Percentiles rank a stretch among this genome's conserved stretches.
These are phyloP conservation scores for Hymenoscyphus linearis DNA, from an alignment of 2,329 filamentous ascomycete genomes.

Conservation along the genomic window DNA sequence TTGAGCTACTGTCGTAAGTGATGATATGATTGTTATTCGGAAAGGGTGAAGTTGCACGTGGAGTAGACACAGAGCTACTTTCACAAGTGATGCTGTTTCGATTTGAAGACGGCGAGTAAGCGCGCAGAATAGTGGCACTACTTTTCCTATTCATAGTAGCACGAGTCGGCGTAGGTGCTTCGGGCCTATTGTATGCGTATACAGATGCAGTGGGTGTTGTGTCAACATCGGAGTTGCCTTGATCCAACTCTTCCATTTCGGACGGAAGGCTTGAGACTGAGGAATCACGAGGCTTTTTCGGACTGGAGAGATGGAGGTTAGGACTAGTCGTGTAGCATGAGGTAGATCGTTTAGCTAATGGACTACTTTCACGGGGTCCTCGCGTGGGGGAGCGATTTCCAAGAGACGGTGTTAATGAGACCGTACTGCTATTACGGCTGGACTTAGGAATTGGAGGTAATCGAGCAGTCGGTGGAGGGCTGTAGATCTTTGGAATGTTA, in stretches of 20 bases:
- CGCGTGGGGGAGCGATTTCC: neutral
- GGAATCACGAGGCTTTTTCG: neutral
- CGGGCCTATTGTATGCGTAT: neutral
- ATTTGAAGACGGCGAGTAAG: neutral
- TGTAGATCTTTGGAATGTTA: neutral
- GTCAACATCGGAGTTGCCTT: neutral
- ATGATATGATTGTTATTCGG: no score
- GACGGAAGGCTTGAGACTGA: neutral
- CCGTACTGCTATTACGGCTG: neutral
- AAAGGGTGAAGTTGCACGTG: no score
- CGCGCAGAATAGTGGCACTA: neutral
- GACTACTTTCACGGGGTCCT: neutral
- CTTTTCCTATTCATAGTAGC: neutral
- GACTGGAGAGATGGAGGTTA: neutral
- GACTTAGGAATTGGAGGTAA: neutral
- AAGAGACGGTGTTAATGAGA: neutral
- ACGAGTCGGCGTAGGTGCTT: neutral
- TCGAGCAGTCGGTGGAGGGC: constrained; percentile 8
- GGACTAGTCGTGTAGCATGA: neutral
- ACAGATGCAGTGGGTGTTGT: neutral
- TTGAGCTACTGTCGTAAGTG: no score
- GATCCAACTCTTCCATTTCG: neutral
- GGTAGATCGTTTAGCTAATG: neutral
- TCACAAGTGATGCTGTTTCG: neutral
- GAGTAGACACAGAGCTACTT: no score